Percentiles rank a stretch among this genome's conserved stretches.
phyloP scores from a whole-genome alignment of 2,329 filamentous ascomycete genomes.

The Cryphonectria japonica region DNA sequence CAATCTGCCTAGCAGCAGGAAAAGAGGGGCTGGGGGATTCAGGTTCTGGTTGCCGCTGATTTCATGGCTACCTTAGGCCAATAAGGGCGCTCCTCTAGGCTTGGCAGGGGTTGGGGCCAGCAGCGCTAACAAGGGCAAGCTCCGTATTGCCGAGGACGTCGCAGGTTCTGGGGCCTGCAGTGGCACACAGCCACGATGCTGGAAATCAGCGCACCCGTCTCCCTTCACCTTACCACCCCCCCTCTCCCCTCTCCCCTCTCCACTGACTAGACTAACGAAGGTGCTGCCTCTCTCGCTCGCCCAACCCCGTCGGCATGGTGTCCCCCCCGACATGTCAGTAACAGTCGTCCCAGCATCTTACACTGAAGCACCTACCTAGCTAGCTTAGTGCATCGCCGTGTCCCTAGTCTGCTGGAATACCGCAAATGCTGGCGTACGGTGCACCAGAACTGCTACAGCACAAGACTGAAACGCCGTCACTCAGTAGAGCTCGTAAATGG shows the following conservation, averaged over 20 bases:
- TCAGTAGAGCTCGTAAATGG: background rate
- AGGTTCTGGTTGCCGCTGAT: background rate
- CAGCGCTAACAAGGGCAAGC: slow-evolving; percentile 7
- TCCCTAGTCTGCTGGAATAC: background rate
- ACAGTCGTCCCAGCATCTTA: background rate
- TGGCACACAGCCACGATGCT: slow-evolving; percentile 4
- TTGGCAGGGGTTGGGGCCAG: slow-evolving; percentile 7
- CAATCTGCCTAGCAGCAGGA: background rate
- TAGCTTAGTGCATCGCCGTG: background rate
- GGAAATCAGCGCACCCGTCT: background rate
- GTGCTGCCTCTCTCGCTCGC: background rate
- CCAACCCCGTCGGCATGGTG: background rate
- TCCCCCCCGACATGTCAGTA: background rate
- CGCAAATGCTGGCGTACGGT: background rate
- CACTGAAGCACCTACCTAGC: background rate
- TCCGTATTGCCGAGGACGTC: slow-evolving; percentile 11
- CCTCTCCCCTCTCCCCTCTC: background rate
- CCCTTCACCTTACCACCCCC: background rate
- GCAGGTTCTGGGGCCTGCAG: slow-evolving; percentile 2
- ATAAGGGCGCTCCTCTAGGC: background rate
- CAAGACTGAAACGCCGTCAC: background rate
- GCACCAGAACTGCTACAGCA: background rate
- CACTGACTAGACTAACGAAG: background rate
- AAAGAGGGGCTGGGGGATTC: slow-evolving; percentile 9
- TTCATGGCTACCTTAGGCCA: slow-evolving; percentile 6